These are phyloP conservation scores for Kluyveromyces wickerhamii DNA, from an alignment of 805 yeast species.

Conservation along the genomic window DNA sequence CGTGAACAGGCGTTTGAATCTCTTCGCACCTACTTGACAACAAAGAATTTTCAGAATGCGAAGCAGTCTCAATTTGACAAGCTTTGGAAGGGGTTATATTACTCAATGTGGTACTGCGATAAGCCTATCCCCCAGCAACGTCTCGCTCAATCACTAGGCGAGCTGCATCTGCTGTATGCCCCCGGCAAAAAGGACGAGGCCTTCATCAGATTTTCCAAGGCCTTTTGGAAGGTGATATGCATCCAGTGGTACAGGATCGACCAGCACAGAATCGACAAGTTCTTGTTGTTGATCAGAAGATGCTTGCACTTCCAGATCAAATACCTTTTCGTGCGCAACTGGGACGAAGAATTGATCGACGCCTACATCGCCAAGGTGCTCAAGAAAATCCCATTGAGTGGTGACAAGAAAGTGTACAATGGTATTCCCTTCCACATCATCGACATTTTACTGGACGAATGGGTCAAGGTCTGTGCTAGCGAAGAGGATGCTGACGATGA, in stretches of 20 bases:
- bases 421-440: slow-evolving; percentile 80
- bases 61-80: slow-evolving; percentile 58
- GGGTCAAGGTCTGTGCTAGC: slow-evolving; percentile 56
- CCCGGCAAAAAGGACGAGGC: slow-evolving; percentile 17
- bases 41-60: slow-evolving; percentile 35
- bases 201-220: slow-evolving; percentile 48
- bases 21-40: slow-evolving; percentile 48
- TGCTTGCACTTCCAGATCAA: slow-evolving; percentile 57
- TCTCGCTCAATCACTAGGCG: slow-evolving; percentile 66
- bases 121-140: slow-evolving; percentile 87
- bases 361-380: slow-evolving; percentile 39
- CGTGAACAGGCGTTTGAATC: slow-evolving; percentile 68
- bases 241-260: slow-evolving; percentile 83
- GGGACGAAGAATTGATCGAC: slow-evolving; percentile 44
- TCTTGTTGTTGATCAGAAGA: slow-evolving; percentile 70
- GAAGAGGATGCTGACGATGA: slow-evolving; percentile 40
- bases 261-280: slow-evolving; percentile 81
- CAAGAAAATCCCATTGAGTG: slow-evolving; percentile 44
- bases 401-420: slow-evolving; percentile 51
- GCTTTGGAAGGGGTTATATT: slow-evolving; percentile 94
- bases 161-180: slow-evolving; percentile 24
- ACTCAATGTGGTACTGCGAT: slow-evolving; percentile 94
- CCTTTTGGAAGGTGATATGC: slow-evolving; percentile 74
- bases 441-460: slow-evolving; percentile 79
- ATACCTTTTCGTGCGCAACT: slow-evolving; percentile 43